Conservation (phyloP, 345 rosid species). For the Dipteronia sinensis region DNA sequence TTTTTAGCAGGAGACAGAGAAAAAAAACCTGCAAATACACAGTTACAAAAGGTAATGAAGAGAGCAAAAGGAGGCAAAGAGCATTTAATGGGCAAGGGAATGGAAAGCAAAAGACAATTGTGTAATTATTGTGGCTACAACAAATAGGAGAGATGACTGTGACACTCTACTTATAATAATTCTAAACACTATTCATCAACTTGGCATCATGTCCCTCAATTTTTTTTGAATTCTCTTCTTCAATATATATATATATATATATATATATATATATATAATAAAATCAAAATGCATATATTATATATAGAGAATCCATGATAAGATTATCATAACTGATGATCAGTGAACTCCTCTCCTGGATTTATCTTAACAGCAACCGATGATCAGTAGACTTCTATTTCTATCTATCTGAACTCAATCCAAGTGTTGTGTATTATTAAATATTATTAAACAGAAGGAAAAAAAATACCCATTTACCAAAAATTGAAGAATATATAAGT, state of each 20-base stretch:
- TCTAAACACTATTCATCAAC: slow-evolving; percentile 20
- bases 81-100: slow-evolving; percentile 36
- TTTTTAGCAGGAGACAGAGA: slow-evolving; percentile 29
- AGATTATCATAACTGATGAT: too few relatives aligned
- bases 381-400: too few relatives aligned
- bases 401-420: too few relatives aligned
- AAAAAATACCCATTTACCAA: too few relatives aligned
- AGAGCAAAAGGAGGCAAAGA: slow-evolving; percentile 35
- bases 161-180: slow-evolving; percentile 29
- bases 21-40: slow-evolving; percentile 30
- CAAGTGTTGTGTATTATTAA: too few relatives aligned
- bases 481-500: too few relatives aligned
- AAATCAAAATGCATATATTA: too few relatives aligned
- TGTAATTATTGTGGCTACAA: slow-evolving; percentile 36
- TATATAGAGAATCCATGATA: too few relatives aligned
- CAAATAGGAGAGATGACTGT: slow-evolving; percentile 22
- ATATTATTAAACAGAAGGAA: too few relatives aligned
- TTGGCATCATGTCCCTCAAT: background rate
- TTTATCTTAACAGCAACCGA: too few relatives aligned
- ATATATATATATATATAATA: too few relatives aligned
- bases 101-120: slow-evolving; percentile 39
- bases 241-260: background rate
- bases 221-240: background rate
- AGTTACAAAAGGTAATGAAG: slow-evolving; percentile 27
- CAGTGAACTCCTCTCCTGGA: too few relatives aligned